Percentiles rank a stretch among this genome's conserved stretches.
Conservation (phyloP, 352 stramenopile genomes). For the Globisporangium irregulare region DNA sequence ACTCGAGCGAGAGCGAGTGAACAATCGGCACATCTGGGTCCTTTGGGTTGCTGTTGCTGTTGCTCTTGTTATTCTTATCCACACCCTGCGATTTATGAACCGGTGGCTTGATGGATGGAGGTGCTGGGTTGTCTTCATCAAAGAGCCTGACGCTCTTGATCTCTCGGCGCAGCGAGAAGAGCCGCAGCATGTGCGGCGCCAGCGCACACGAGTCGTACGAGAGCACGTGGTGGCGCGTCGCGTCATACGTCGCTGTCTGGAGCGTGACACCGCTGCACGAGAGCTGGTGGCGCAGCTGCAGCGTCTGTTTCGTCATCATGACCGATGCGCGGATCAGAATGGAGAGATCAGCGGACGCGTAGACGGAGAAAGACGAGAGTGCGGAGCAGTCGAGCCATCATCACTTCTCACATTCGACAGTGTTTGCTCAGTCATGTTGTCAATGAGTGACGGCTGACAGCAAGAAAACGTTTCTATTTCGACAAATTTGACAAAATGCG, state of each 20-base stretch:
- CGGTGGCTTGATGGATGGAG: neutral
- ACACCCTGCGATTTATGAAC: neutral
- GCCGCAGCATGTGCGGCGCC: constrained; percentile 49
- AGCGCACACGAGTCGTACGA: constrained; percentile 46
- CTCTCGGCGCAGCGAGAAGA: constrained; percentile 74
- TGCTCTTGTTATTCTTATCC: constrained; percentile 5
- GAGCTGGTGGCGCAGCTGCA: constrained; percentile 78
- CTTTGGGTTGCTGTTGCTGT: constrained; percentile 11
- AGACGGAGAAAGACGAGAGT: neutral
- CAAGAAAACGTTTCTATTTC: neutral
- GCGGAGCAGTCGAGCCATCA: neutral
- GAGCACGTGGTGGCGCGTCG: constrained; percentile 63
- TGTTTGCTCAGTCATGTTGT: neutral
- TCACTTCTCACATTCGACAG: neutral
- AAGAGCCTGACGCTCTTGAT: constrained; percentile 59
- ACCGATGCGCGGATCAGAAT: neutral
- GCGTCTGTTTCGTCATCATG: constrained; percentile 43
- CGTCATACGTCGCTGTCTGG: constrained; percentile 61
- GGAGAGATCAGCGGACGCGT: neutral
- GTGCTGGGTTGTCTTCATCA: constrained; percentile 23
- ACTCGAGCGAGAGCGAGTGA: constrained; percentile 37
- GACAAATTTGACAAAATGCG: neutral
- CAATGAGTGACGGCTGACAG: neutral
- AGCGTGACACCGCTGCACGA: constrained; percentile 51
- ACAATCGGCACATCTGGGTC: constrained; percentile 17